Percentiles rank a stretch among this genome's conserved stretches.
Evolutionary conservation across 192 early-diverging fungal species (phyloP).

Genomic region (Mycoemilia scoparia): DNA sequence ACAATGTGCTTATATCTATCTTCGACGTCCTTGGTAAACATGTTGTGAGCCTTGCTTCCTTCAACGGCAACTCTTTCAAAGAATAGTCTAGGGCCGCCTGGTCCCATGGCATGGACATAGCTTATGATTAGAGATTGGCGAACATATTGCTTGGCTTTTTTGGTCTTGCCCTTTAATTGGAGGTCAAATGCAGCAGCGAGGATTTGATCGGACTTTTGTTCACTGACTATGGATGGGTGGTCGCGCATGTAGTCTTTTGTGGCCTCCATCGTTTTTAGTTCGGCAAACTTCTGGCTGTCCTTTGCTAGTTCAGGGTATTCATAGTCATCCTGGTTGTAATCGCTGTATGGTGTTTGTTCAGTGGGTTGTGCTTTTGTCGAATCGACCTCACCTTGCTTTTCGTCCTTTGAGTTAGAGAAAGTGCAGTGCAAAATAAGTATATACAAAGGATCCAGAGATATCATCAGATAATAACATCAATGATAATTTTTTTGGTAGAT

Average conservation of each 20-base stretch:
- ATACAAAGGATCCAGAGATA: neutral
- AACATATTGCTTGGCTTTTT: slow-evolving; percentile 54
- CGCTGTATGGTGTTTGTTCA: too few relatives aligned
- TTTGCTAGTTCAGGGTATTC: slow-evolving; percentile 34
- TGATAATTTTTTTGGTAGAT: too few relatives aligned
- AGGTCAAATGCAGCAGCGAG: slow-evolving; percentile 66
- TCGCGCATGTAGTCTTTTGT: slow-evolving; percentile 46
- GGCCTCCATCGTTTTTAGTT: slow-evolving; percentile 35
- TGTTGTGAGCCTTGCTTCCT: slow-evolving; percentile 42
- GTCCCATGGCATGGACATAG: slow-evolving; percentile 66
- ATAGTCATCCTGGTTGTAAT: slow-evolving; percentile 38
- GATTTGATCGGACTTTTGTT: slow-evolving; percentile 62
- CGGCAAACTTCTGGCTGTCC: slow-evolving; percentile 37
- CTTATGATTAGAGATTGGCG: slow-evolving; percentile 67
- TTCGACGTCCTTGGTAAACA: slow-evolving; percentile 76
- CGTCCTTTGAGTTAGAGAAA: slow-evolving; percentile 8
- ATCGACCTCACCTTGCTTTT: slow-evolving; percentile 4
- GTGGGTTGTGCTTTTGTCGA: too few relatives aligned
- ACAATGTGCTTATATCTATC: slow-evolving; percentile 67
- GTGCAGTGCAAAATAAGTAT: slow-evolving; percentile 1
- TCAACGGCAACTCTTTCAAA: slow-evolving; percentile 41
- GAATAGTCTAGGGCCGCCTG: slow-evolving; percentile 68
- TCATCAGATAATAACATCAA: too few relatives aligned
- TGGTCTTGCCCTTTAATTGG: slow-evolving; percentile 50
- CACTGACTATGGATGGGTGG: slow-evolving; percentile 48